These are phyloP conservation scores for Mycena sp. DNA, from an alignment of 1,284 basidiomycete genomes.

Conservation along the genomic window DNA sequence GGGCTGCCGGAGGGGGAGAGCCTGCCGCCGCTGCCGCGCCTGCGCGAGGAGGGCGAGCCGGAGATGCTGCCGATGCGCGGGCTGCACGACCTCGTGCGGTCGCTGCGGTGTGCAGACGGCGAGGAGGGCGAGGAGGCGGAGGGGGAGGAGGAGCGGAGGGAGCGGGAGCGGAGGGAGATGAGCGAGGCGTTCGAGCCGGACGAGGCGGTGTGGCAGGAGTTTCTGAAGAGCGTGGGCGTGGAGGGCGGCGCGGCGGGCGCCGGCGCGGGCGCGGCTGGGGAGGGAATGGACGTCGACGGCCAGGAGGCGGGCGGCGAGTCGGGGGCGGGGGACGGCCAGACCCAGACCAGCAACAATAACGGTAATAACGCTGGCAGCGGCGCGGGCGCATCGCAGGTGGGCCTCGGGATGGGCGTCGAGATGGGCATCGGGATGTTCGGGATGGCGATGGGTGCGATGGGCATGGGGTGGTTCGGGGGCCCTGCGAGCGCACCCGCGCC, in stretches of 20 bases:
- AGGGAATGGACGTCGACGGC: background rate
- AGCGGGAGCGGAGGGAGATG: conserved; percentile 9
- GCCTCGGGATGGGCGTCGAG: conserved; percentile 24
- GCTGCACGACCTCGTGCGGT: conserved; percentile 15
- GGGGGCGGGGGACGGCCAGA: background rate
- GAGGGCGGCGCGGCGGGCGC: conserved; percentile 5
- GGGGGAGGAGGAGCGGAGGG: conserved; percentile 7
- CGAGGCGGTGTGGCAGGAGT: conserved; percentile 30
- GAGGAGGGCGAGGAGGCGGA: conserved; percentile 4
- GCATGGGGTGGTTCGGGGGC: conserved; percentile 21
- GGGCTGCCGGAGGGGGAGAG: conserved; percentile 4
- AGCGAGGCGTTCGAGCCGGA: conserved; percentile 25
- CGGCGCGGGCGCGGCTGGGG: no score
- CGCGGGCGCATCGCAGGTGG: background rate
- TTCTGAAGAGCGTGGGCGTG: conserved; percentile 29
- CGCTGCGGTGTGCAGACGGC: conserved; percentile 3
- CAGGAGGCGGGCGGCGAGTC: conserved; percentile 26
- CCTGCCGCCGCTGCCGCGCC: conserved; percentile 10
- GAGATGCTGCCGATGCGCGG: conserved; percentile 23
- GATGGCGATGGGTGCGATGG: conserved; percentile 26
- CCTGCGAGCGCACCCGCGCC: background rate
- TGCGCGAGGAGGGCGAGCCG: conserved; percentile 11
- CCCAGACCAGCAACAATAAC: background rate
- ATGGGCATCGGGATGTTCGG: conserved; percentile 27
- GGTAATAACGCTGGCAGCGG: background rate